A percentile compares a stretch with the other conserved stretches of the same genome.
Evolutionary conservation across 2,329 filamentous ascomycete species (phyloP).

Genomic region (Diaporthe longicolla): DNA sequence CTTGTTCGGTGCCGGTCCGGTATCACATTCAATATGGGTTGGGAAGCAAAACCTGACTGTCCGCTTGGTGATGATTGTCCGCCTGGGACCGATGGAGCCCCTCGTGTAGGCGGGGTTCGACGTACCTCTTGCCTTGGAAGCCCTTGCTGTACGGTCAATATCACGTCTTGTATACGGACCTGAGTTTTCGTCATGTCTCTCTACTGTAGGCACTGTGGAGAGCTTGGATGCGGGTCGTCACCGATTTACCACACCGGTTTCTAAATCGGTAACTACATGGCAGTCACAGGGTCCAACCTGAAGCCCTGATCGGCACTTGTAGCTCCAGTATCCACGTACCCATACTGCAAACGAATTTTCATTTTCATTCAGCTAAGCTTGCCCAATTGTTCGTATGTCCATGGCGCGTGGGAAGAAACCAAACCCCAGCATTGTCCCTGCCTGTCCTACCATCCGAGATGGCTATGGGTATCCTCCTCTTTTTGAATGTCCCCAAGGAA

Average conservation of each 20-base stretch:
- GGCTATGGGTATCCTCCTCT: slow-evolving; percentile 40
- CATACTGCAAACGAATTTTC: slow-evolving; percentile 17
- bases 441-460: slow-evolving; percentile 19
- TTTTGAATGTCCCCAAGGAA: slow-evolving; percentile 24
- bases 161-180: neutral
- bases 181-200: neutral
- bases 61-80: slow-evolving; percentile 13
- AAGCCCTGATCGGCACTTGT: slow-evolving; percentile 2
- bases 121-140: slow-evolving; percentile 14
- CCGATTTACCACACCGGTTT: slow-evolving; percentile 25
- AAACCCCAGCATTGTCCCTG: slow-evolving; percentile 2
- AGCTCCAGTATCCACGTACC: neutral
- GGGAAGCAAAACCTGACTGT: slow-evolving; percentile 18
- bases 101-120: slow-evolving; percentile 16
- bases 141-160: slow-evolving; percentile 2
- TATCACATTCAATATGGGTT: slow-evolving; percentile 25
- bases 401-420: slow-evolving; percentile 10
- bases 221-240: slow-evolving; percentile 17
- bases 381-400: slow-evolving; percentile 27
- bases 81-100: slow-evolving; percentile 18
- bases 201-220: slow-evolving; percentile 1
- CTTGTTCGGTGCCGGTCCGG: slow-evolving; percentile 28
- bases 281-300: neutral
- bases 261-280: slow-evolving; percentile 2
- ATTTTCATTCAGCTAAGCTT: slow-evolving; percentile 18